phyloP scores from a whole-genome alignment of 805 yeast species.

The Saccharomyces eubayanus region DNA sequence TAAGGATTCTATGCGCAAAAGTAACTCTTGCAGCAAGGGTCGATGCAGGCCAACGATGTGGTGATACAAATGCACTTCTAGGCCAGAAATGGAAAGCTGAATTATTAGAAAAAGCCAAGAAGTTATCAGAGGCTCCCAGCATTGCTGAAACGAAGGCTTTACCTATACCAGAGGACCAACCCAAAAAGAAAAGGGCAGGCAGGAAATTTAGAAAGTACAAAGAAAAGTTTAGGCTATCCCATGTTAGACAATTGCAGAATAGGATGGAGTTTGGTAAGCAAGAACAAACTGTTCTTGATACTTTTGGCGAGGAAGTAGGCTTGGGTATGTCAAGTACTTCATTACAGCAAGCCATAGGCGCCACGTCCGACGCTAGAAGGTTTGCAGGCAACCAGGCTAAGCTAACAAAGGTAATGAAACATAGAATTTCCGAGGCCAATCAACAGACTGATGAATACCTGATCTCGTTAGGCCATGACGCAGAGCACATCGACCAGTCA shows the following conservation, averaged over 20 bases:
- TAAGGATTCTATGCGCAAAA: conserved; percentile 74
- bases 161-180: conserved; percentile 64
- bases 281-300: conserved; percentile 54
- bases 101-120: conserved; percentile 55
- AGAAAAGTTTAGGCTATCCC: conserved; percentile 73
- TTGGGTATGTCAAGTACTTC: conserved; percentile 53
- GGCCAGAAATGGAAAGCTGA: conserved; percentile 59
- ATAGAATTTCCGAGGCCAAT: conserved; percentile 33
- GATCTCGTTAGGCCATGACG: not conserved
- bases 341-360: conserved; percentile 17
- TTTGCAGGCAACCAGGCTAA: conserved; percentile 46
- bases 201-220: conserved; percentile 68
- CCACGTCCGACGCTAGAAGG: conserved; percentile 18
- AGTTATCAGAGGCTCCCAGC: conserved; percentile 71
- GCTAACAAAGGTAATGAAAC: conserved; percentile 53
- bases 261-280: conserved; percentile 73
- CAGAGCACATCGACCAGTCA: not conserved
- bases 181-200: conserved; percentile 84
- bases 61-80: conserved; percentile 37
- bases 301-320: conserved; percentile 76
- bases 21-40: conserved; percentile 74
- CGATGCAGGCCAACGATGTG: conserved; percentile 43
- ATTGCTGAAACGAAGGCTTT: conserved; percentile 58
- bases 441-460: conserved; percentile 13
- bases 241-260: conserved; percentile 74